Base-by-base conservation (phyloP, 352 stramenopile species). In the Aphanomyces cochlioides region DNA sequence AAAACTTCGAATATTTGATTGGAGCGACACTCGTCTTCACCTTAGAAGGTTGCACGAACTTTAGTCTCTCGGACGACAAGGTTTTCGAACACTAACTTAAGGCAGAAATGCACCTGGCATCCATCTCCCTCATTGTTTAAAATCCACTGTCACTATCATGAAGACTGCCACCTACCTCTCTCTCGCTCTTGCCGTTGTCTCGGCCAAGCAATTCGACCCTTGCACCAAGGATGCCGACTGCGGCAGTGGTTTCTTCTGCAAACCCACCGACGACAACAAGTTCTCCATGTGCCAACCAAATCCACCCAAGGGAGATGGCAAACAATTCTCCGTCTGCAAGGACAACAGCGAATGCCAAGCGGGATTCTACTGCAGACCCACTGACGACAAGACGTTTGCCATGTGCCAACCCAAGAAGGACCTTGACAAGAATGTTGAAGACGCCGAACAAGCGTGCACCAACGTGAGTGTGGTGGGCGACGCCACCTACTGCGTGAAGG, bases 401-500 rank as follows among this genome's bases (percentile, higher is more conserved):
- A 65, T 65, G 57, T 65, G 57, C 19, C 57, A 65, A 21, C 57
- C 57, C 57, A 65, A 65, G 17, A 36, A 65, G 65, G 17, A 17
- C 37, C 65, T 41, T 60, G 17, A 15, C 36, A 19, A 34, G 8
- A 21, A 36, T 47, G 64, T 59, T 60, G 63, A 10, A 7, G 8
- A 19, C 7, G 13, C 57, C 15, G 57, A 65, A 39, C 19, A 19
- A 34, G 13, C 57, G n/a, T 87, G 79, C 58, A 71, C 59, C 4
- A 47, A 45, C 36, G 72, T 87, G 34, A 77, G 56, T 13, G 69
- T 87, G 47, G 66, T 71, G 40, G 77, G 71, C 1, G 76, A 83
- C 41, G 74, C 75, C 19, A 83, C 77, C 6, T 87, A 80, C 66
- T 87, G 80, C 57, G 75, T 85, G 21, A 38, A 72, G 15, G 8